phyloP scores from a whole-genome alignment of 495 filamentous ascomycete genomes.

The Baudoinia panamericana region DNA sequence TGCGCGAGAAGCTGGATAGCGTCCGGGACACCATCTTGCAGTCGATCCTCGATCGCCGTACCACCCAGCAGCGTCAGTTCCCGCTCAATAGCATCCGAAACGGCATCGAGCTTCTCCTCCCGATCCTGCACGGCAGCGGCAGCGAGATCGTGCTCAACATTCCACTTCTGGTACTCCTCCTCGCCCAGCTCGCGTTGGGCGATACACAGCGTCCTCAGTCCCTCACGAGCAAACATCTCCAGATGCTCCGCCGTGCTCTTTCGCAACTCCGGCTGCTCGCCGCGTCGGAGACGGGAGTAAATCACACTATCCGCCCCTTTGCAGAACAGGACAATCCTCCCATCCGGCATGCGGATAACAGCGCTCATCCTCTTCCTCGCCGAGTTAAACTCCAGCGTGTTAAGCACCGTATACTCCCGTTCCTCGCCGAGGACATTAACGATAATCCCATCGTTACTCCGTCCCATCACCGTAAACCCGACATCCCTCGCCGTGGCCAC shows the following conservation, averaged over 20 bases:
- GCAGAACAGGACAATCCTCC: constrained; percentile 83
- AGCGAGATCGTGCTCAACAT: constrained; percentile 72
- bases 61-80: constrained; percentile 83
- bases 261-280: constrained; percentile 75
- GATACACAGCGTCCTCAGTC: constrained; percentile 87
- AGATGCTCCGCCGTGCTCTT: constrained; percentile 79
- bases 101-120: constrained; percentile 85
- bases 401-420: constrained; percentile 71
- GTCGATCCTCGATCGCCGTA: constrained; percentile 93
- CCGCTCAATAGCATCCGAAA: constrained; percentile 82
- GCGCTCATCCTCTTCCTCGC: constrained; percentile 96
- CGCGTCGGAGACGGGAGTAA: constrained; percentile 76
- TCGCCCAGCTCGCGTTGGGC: constrained; percentile 75
- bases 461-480: constrained; percentile 87
- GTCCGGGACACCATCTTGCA: constrained; percentile 95
- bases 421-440: constrained; percentile 82
- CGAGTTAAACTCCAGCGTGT: constrained; percentile 96
- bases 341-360: constrained; percentile 91
- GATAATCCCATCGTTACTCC: constrained; percentile 61
- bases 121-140: constrained; percentile 71
- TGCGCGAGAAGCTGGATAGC: constrained; percentile 85
- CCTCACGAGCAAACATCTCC: constrained; percentile 92
- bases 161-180: constrained; percentile 78
- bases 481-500: constrained; percentile 85
- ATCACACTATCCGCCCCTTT: constrained; percentile 98